Evolutionary conservation across 495 filamentous ascomycete species (phyloP), one percentile per base, ranked within the genome.

Genomic region (Amorphotheca resinae): DNA sequence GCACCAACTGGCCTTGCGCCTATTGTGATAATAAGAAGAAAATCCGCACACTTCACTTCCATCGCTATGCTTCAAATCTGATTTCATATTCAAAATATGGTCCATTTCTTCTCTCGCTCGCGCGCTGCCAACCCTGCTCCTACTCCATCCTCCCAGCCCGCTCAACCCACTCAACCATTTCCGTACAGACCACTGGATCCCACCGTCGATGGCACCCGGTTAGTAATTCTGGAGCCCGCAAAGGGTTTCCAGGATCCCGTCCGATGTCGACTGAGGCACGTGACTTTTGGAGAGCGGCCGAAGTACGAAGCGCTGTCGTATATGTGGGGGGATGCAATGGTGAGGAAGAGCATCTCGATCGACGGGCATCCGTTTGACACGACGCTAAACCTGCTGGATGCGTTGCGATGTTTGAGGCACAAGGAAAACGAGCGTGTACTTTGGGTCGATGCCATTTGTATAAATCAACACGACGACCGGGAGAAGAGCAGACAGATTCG

Each of bases 391-490:
- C 18, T 49, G 7, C 15, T 15, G 2, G 1, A 22, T 18, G 46
- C 41, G 1, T 16, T 49, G 8, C 1, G 9, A 4, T 30, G 38
- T 32, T n/a, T 38, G 14, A 11, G 31, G 20, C n/a, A n/a, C n/a
- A n/a, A n/a, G n/a, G 5, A 30, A 7, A 23, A 20, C 9, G 22
- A 20, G 12, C 33, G 34, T 2, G 17, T 5, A 30, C 12, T 44
- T 18, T 43, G 41, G 41, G 22, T 43, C 33, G 41, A 40, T 40
- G 38, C 33, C 1, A 45, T 46, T 14, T 40, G 44, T 26, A 47
- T 47, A 15, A 41, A 47, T 34, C 44, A 47, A 26, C 9, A 2
- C 9, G 36, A 47, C 25, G 16, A 34, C 3, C 17, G 5, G 3
- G 44, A 47, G 30, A 22, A 17, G 21, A 47, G 25, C 15, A 7